Evolutionary conservation across 129 eudicot species (phyloP), one percentile per base, ranked within the genome.

Genomic region (Flaveria robusta): DNA sequence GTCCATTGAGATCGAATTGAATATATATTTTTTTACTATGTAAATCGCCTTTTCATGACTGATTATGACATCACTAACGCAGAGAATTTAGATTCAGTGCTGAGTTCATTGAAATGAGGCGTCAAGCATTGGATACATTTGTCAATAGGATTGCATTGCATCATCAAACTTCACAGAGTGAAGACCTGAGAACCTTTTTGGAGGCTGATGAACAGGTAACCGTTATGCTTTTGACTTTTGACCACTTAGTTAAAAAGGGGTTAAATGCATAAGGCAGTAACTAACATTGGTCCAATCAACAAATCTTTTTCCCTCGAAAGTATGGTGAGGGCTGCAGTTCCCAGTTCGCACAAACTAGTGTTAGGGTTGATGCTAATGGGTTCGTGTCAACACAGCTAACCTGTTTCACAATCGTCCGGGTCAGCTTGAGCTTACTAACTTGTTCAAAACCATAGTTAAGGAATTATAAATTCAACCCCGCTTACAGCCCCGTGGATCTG

Each of bases 31-130:
- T 29, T 41, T 2, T 37, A 37, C 45, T n/a, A 8, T 24, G n/a
- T 54, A 54, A 62, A 59, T 39, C 12, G 43, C 46, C 71, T 68
- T 66, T 43, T 37, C 46, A 49, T 45, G 75, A 64, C 67, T 74
- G 37, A 79, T 66, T 29, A 75, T 62, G 42, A 56, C 74, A 29
- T 76, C 58, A 76, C 74, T 66, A 63, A 37, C 71, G 84, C 97
- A 95, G 99, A 95, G 81, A 95, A 95, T 95, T 95, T 83, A 88
- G 97, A 77, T 95, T 95, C 81, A 95, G 92, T 91, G 97, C 97
- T 31, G 97, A 95, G 71, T 95, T 95, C 82, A 95, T 95, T 70
- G 97, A 91, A 81, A 89, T 89, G 97, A 91, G 99, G 78, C 96
- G 97, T 55, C 96, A 91, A 79, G 97, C 92, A 29, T 69, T 95